Base-by-base conservation (phyloP, 2,329 filamentous ascomycete genomes). In the Diplodia seriata region DNA sequence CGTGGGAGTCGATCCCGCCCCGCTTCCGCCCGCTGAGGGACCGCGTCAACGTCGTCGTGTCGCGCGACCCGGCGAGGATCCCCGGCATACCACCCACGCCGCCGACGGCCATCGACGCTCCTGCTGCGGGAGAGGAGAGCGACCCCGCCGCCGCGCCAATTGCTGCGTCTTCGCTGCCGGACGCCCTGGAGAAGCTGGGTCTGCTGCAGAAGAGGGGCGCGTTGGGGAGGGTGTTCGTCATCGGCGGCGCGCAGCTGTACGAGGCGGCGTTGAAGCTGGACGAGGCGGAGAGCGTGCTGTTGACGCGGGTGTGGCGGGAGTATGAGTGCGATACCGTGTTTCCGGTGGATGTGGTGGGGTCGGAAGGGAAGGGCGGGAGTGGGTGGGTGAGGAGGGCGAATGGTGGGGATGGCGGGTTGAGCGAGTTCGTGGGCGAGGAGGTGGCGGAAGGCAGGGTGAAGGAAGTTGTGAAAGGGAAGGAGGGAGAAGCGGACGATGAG, bases 221-320 rank as follows among this genome's bases (percentile, higher is more conserved):
- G 20, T 31, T 89, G 40, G 86, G 84, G 9, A 86, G 86, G 72
- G 85, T 93, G 3, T 98, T 94, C 78, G 87, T 98, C 53, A 97
- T 99, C 74, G 95, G 95, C 29, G 95, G 95, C 4, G 91, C 89
- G 67, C 90, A 93, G 81, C 90, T 98, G 71, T 99, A 98, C 79
- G 83, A 82, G 49, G 86, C 89, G 26, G 90, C 92, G 15, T 82
- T 98, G 75, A 76, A 81, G 72, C 73, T 88, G 68, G 76, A 79
- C 51, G 84, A 88, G 76, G 83, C 88, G 51, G 85, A 82, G 73
- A 81, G 89, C 50, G 85, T 95, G 66, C 78, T 95, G 69, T 81
- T 94, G 71, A 95, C 92, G 62, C 85, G 86, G 70, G 86, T 96
- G 43, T 75, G 85, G 71, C 81, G 80, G 3, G 90, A 92, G 57